phyloP scores from a whole-genome alignment of 331 rosid species.

The Cydonia oblonga region DNA sequence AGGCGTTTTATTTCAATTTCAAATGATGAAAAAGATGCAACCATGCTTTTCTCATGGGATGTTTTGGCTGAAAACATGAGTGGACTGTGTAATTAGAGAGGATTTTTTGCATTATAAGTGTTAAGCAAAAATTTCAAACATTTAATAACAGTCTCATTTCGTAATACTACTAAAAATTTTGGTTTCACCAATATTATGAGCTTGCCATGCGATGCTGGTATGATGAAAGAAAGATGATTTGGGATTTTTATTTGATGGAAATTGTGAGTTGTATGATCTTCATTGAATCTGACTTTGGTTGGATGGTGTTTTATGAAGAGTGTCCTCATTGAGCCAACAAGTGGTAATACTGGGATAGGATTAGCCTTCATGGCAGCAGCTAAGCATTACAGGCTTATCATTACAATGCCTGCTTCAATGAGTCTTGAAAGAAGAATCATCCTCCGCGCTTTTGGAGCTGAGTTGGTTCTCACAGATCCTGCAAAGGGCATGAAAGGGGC shows the following conservation, averaged over 20 bases:
- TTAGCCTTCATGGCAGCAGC: constrained; percentile 63
- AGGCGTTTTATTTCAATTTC: neutral
- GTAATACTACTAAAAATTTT: neutral
- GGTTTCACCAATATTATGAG: neutral
- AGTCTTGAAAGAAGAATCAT: constrained; percentile 61
- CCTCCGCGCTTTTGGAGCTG: constrained; percentile 57
- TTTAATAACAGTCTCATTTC: neutral
- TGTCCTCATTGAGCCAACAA: constrained; percentile 48
- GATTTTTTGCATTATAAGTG: neutral
- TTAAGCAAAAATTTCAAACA: neutral
- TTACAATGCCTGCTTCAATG: constrained; percentile 67
- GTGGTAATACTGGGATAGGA: constrained; percentile 68
- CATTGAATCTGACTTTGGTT: constrained; percentile 6
- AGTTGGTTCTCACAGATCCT: constrained; percentile 57
- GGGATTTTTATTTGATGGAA: neutral
- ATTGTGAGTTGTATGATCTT: constrained; percentile 16
- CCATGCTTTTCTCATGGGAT: neutral
- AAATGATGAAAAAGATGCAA: neutral
- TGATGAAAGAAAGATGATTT: neutral
- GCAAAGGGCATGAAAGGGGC: constrained; percentile 53
- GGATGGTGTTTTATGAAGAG: constrained; percentile 26
- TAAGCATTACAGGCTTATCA: constrained; percentile 49
- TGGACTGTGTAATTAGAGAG: neutral
- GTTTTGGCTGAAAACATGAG: neutral
- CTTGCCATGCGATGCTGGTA: neutral